Base-by-base conservation (phyloP, 2,329 filamentous ascomycete species). In the Neopestalotiopsis clavispora region DNA sequence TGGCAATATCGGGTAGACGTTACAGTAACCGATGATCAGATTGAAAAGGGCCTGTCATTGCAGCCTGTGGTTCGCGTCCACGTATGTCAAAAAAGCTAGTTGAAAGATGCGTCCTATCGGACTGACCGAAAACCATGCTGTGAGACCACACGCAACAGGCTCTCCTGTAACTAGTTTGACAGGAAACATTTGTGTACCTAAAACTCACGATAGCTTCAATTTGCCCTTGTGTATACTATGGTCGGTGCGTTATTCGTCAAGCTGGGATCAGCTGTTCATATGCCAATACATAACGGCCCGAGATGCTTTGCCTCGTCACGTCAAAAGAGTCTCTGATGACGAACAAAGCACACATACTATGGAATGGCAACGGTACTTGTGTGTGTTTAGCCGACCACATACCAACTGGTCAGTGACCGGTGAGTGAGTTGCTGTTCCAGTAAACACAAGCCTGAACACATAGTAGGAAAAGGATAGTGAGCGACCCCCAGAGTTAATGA, bases 161-260 rank as follows among this genome's bases (percentile, higher is more conserved):
- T n/a, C 14, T 52, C n/a, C 45, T 52, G 45, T 52, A 20, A 52
- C 45, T 52, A 14, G 45, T 20, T 49, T 17, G 45, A 20, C n/a
- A 52, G 45, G 45, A 52, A 52, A 52, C 45, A 52, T 20, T 52
- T 20, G 45, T 52, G 45, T 7, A 20, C 45, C 10, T 6, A 52
- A 52, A 52, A 52, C 45, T 52, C 45, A 52, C 45, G 45, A 52
- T 52, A 20, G 45, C 45, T 52, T 52, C 45, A 52, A n/a, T n/a
- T 23, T n/a, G 3, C 9, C 20, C 45, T 20, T 20, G 45, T 7
- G 17, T 52, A 52, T 52, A 52, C 20, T 20, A 52, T 52, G 45
- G 7, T 52, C 9, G 45, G 7, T 52, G 45, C 45, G n/a, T 52
- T n/a, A 23, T n/a, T 52, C 45, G 45, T 52, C 20, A 23, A 52